Conservation (phyloP, 345 rosid species). For the Corymbia maculata region DNA sequence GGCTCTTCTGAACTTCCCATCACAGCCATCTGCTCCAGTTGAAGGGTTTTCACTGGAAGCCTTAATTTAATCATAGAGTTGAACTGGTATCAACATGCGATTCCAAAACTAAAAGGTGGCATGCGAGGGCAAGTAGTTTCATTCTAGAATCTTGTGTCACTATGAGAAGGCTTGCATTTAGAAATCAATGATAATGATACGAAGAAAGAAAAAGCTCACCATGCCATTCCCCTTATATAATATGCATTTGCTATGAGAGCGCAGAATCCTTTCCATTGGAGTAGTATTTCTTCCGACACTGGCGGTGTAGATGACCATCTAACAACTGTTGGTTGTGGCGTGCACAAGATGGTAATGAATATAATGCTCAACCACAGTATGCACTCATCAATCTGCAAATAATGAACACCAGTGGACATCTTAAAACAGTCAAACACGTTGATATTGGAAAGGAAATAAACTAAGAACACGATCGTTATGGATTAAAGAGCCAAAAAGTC, state of each 20-base stretch:
- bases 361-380: slow-evolving; percentile 84
- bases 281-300: slow-evolving; percentile 48
- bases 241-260: slow-evolving; percentile 91
- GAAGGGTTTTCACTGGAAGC: slow-evolving; percentile 96
- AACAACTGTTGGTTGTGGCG: slow-evolving; percentile 82
- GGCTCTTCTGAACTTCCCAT: slow-evolving; percentile 74
- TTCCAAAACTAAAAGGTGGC: neutral
- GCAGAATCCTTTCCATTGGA: slow-evolving; percentile 86
- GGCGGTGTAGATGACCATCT: slow-evolving; percentile 79
- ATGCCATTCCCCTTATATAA: slow-evolving; percentile 79
- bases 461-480: neutral
- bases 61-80: slow-evolving; percentile 16
- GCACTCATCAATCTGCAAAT: slow-evolving; percentile 67
- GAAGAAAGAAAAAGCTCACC: slow-evolving; percentile 35
- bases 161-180: neutral
- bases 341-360: slow-evolving; percentile 88
- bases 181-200: neutral
- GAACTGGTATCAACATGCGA: neutral
- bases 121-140: neutral
- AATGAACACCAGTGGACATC: neutral
- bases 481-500: neutral
- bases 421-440: neutral
- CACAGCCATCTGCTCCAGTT: slow-evolving; percentile 91
- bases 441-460: neutral
- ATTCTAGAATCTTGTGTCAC: neutral